Evolutionary conservation across 352 stramenopile species (phyloP).

Genomic region (Pythium phragmiticola): DNA sequence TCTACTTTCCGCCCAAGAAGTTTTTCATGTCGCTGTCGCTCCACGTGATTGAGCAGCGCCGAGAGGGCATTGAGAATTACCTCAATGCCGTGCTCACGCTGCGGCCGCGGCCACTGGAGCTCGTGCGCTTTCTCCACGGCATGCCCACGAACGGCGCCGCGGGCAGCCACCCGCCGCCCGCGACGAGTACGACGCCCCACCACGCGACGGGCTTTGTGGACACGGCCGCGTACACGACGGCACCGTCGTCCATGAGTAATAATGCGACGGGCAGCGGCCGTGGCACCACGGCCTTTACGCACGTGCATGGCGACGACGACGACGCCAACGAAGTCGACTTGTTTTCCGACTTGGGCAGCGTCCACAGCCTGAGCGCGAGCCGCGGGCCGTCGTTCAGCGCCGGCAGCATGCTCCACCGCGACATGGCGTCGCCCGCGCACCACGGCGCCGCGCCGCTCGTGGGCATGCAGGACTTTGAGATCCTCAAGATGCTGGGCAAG

Average conservation of each 20-base stretch:
- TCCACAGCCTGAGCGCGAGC: slow-evolving; percentile 14
- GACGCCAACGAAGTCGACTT: slow-evolving; percentile 59
- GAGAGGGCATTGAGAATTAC: slow-evolving; percentile 81
- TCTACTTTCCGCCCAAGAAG: slow-evolving; percentile 86
- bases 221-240: slow-evolving; percentile 2
- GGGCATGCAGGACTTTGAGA: slow-evolving; percentile 92
- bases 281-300: slow-evolving; percentile 5
- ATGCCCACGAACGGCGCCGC: slow-evolving; percentile 9
- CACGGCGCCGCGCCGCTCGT: slow-evolving; percentile 31
- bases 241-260: neutral
- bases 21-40: slow-evolving; percentile 88
- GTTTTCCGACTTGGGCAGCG: slow-evolving; percentile 38
- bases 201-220: slow-evolving; percentile 7
- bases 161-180: neutral
- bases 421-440: neutral
- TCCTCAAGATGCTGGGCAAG: slow-evolving; percentile 98
- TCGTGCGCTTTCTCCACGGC: slow-evolving; percentile 63
- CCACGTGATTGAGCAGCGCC: slow-evolving; percentile 84
- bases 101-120: slow-evolving; percentile 59
- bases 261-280: neutral
- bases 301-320: slow-evolving; percentile 36
- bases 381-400: slow-evolving; percentile 18
- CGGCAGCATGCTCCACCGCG: slow-evolving; percentile 1
- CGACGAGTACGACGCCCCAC: neutral
- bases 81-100: slow-evolving; percentile 78